Conservation (phyloP, 2,329 filamentous ascomycete species). For the Malbranchea zuffiana region DNA sequence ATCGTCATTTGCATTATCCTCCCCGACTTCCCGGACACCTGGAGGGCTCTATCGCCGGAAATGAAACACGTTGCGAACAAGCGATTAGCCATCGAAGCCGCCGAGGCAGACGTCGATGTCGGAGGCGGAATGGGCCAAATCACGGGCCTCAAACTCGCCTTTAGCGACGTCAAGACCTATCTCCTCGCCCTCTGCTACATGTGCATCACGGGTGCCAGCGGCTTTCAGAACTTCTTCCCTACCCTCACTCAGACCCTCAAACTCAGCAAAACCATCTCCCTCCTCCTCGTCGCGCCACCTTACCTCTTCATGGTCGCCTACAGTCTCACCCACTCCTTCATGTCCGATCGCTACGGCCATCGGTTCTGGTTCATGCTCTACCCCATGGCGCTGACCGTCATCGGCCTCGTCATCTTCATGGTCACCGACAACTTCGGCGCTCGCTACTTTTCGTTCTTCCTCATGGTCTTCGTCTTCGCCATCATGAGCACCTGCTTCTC, state of each 20-base stretch:
- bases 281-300: constrained; percentile 44
- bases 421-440: constrained; percentile 41
- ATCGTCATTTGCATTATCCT: constrained; percentile 25
- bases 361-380: constrained; percentile 46
- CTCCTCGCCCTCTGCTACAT: constrained; percentile 37
- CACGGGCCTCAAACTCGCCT: constrained; percentile 41
- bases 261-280: constrained; percentile 36
- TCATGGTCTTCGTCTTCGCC: constrained; percentile 47
- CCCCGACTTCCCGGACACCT: constrained; percentile 38
- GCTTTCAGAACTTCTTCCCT: constrained; percentile 49
- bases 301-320: constrained; percentile 45
- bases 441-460: constrained; percentile 46
- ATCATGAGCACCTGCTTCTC: constrained; percentile 42
- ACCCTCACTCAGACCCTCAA: constrained; percentile 39
- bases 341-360: constrained; percentile 36
- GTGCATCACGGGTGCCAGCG: constrained; percentile 39
- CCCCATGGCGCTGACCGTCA: constrained; percentile 41
- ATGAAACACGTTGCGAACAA: constrained; percentile 39
- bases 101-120: constrained; percentile 41
- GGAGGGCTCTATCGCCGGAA: constrained; percentile 33
- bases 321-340: constrained; percentile 35
- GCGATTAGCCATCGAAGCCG: constrained; percentile 42
- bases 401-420: constrained; percentile 47
- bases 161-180: constrained; percentile 42
- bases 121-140: constrained; percentile 39